Evolutionary conservation across 1,284 basidiomycete species (phyloP).

Genomic region (Trichosporon faecale): DNA sequence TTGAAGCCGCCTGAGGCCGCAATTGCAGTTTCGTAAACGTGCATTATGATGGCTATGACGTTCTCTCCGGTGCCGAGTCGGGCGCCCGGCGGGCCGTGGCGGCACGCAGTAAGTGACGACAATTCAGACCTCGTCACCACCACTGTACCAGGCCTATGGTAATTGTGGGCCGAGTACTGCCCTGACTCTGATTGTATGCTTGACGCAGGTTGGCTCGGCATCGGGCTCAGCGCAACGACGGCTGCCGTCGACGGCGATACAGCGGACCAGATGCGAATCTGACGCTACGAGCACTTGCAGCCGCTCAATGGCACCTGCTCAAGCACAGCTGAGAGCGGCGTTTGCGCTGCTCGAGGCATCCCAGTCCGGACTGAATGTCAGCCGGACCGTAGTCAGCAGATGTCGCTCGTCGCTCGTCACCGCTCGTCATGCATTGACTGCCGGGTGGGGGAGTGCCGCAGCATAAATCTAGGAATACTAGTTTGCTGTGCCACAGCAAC

Average conservation of each 20-base stretch:
- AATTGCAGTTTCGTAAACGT: neutral
- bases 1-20: neutral
- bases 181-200: neutral
- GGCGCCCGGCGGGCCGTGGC: neutral
- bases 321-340: neutral
- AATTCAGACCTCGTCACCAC: constrained; percentile 9
- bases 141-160: neutral
- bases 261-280: neutral
- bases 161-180: neutral
- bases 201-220: neutral
- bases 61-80: neutral
- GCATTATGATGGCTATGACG: neutral
- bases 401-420: too few species aligned
- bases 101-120: neutral
- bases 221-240: neutral
- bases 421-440: neutral
- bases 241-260: neutral
- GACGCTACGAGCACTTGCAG: neutral
- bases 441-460: neutral
- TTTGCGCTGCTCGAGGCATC: neutral
- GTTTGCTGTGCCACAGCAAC: neutral
- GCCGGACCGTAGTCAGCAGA: neutral
- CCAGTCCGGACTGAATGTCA: neutral
- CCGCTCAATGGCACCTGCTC: neutral
- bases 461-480: neutral